Evolutionary conservation across 768 basidiomycete species (phyloP), one percentile per base, ranked within the genome.

Genomic region (Suillus brevipes): DNA sequence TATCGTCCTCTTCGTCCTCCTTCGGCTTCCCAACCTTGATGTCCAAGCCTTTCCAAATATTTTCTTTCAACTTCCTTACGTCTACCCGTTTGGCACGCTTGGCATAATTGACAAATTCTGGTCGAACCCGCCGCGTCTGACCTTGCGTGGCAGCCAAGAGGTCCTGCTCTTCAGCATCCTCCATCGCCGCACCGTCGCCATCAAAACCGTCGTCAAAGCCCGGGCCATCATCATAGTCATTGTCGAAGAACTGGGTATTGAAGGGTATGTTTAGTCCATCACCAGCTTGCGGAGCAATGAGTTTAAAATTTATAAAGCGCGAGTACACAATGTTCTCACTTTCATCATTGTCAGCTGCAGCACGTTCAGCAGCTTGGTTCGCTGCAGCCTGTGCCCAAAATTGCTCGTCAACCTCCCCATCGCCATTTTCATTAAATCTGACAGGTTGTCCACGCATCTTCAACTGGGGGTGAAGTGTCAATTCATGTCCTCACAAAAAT

Each of bases 351-450:
- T 85, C 86, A 13, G 84, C 83, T 7, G 75, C 80, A 23, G 75
- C 69, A 20, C 84, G 85, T 12, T 80, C 86, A 10, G 85, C 90
- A 16, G 88, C 89, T 75, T 92, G 89, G 60, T 92, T 87, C 0
- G 93, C 94, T 12, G 95, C 95, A 5, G 94, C 94, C 70, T 94
- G 91, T 0, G 95, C 96, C 97, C 97, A 99, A 81, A 95, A 99
- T 66, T 92, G 88, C 78, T 96, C 95, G 73, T 98, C 97, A 34
- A 97, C 89, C 76, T 97, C 95, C 36, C 91, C 95, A 68, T 95
- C 90, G 36, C 84, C 86, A 36, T 84, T 82, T 63, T 87, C 83
- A 64, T 88, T 86, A 55, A 80, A 67, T 60, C 75, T 69, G 37
- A 82, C 86, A 43, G 83, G 82, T 62, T 87, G 87, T 9, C 92